These are phyloP conservation scores for Pichia deserticola DNA, from an alignment of 805 yeast species.

Conservation along the genomic window DNA sequence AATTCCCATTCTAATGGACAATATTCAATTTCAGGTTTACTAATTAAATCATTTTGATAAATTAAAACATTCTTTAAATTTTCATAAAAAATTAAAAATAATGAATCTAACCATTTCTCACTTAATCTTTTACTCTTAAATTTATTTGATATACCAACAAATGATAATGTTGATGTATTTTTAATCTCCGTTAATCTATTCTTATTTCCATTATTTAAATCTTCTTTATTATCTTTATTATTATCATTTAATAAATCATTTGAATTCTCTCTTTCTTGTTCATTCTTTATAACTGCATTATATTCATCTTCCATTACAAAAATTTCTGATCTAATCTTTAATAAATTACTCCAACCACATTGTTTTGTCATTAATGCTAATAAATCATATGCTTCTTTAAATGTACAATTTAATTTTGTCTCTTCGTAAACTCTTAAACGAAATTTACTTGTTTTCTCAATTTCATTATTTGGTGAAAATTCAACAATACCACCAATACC, in stretches of 20 bases:
- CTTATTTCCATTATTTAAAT: neutral
- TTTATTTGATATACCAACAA: constrained; percentile 16
- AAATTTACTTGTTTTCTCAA: constrained; percentile 39
- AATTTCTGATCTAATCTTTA: constrained; percentile 56
- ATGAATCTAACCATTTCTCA: constrained; percentile 67
- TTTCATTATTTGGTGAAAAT: constrained; percentile 26
- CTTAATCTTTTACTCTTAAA: constrained; percentile 46
- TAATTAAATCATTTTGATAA: constrained; percentile 28
- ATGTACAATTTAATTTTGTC: constrained; percentile 44
- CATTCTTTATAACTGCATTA: constrained; percentile 17
- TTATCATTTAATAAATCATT: neutral
- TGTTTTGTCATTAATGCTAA: constrained; percentile 58
- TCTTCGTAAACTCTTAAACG: constrained; percentile 44
- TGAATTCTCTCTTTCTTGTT: constrained; percentile 10
- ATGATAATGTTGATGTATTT: neutral
- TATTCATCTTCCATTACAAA: constrained; percentile 81
- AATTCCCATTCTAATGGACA: constrained; percentile 72
- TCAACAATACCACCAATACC: constrained; percentile 29
- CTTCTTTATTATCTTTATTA: neutral
- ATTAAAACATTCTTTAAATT: constrained; percentile 75
- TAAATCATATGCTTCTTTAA: constrained; percentile 56
- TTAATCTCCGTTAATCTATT: neutral
- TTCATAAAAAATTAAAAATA: constrained; percentile 59
- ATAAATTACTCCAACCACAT: constrained; percentile 78
- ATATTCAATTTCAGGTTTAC: constrained; percentile 31